Base-by-base conservation (phyloP, 495 filamentous ascomycete genomes). In the Trichodelitschia bisporula region DNA sequence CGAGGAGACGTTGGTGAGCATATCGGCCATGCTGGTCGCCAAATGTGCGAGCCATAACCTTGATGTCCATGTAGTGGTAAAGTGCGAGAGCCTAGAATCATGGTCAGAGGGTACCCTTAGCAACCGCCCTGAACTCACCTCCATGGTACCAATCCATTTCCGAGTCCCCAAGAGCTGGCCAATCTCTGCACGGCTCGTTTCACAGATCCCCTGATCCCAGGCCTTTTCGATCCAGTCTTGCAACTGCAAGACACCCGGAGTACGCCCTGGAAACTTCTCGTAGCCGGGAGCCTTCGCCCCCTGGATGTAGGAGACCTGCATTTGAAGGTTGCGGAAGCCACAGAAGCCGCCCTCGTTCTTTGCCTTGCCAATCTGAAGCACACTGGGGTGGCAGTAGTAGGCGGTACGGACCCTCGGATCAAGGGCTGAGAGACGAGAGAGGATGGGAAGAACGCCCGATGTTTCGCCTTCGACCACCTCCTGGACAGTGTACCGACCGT, bases 261-360 rank as follows among this genome's bases (percentile, higher is more conserved):
- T 39, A 12, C 31, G 12, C 4, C 56, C 50, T 6, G 57, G 40
- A 31, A 92, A 74, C 10, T 55, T 45, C 15, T 71, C 57, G 37
- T 60, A 47, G 3, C 74, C 77, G 11, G 56, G 51, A 15, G 54
- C 53, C 24, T 55, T 44, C 4, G 66, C 49, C 18, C 59, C 59
- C 29, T 64, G 59, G 19, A 95, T 63, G 45, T 76, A 84, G 2
- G 82, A 83, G 12, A 72, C 54, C 35, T 92, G 44, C 79, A 92
- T 90, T 42, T 97, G 86, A 24, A 93, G 91, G 47, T 92, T 97
- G 6, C 86, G 62, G 43, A 93, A 97, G n/a, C 86, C 86, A 50
- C 86, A 97, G 51, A 95, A 97, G 1, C 79, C 78, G 19, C 83
- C 75, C 50, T 91, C 82, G 20, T 56, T 12, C 4, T 18, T 62